phyloP scores from a whole-genome alignment of 495 filamentous ascomycete genomes.

The Xylaria curta region DNA sequence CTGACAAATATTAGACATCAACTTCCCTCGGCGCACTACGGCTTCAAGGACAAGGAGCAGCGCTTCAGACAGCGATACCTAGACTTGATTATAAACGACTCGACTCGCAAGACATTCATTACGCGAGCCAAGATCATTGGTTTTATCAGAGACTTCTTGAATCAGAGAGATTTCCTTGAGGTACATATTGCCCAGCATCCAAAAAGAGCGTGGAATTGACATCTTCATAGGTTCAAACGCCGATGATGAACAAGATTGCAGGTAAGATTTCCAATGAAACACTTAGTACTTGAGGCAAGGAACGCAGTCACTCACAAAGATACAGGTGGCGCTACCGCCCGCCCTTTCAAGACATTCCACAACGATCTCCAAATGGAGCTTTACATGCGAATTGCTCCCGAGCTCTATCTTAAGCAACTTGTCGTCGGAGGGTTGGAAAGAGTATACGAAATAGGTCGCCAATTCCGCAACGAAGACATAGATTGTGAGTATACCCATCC shows the following conservation, averaged over 20 bases:
- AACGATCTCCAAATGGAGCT: constrained; percentile 93
- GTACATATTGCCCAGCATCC: background rate
- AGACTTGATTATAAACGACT: constrained; percentile 94
- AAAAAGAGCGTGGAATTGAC: background rate
- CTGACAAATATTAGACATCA: constrained; percentile 60
- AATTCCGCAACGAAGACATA: constrained; percentile 94
- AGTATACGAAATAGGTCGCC: constrained; percentile 90
- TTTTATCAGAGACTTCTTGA: constrained; percentile 87
- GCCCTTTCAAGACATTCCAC: constrained; percentile 93
- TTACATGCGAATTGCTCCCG: constrained; percentile 92
- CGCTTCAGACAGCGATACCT: constrained; percentile 90
- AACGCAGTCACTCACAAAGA: background rate
- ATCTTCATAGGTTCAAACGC: constrained; percentile 74
- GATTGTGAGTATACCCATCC: constrained; percentile 54
- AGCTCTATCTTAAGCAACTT: constrained; percentile 95
- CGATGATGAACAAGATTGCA: constrained; percentile 95
- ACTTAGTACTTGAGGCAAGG: background rate
- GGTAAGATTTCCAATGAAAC: constrained; percentile 41
- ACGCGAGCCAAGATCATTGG: constrained; percentile 83
- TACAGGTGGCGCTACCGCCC: constrained; percentile 85
- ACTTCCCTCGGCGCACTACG: constrained; percentile 89
- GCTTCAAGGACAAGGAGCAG: constrained; percentile 93
- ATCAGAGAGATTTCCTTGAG: constrained; percentile 83
- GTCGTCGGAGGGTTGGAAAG: constrained; percentile 91
- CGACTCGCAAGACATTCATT: constrained; percentile 77